Conservation (phyloP, 2,329 filamentous ascomycete species). For the Aspergillus eucalypticola region DNA sequence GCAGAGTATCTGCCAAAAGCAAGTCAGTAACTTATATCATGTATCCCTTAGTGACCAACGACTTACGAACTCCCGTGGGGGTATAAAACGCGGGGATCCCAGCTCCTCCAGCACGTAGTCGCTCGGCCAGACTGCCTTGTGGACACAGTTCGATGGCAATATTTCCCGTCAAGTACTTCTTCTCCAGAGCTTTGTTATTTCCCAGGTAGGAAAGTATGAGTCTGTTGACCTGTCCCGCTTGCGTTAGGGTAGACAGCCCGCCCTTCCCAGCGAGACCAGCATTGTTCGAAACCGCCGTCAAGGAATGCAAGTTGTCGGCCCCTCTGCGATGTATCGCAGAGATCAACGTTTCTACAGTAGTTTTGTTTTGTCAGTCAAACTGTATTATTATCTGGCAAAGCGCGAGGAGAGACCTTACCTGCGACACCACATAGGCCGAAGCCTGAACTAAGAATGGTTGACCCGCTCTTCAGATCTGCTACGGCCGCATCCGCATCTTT, state of each 20-base stretch:
- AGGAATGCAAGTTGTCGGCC: constrained; percentile 54
- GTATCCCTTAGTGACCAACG: not conserved
- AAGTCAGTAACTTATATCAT: not conserved
- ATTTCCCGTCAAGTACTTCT: constrained; percentile 72
- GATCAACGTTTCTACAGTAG: constrained; percentile 65
- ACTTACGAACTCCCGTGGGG: constrained; percentile 67
- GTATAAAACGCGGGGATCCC: constrained; percentile 82
- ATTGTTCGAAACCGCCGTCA: constrained; percentile 81
- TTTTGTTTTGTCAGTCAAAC: not conserved
- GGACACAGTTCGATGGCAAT: constrained; percentile 75
- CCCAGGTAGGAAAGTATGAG: constrained; percentile 76
- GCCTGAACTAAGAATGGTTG: constrained; percentile 71
- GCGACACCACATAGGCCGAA: constrained; percentile 81
- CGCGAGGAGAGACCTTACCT: constrained; percentile 44
- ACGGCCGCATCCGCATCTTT: constrained; percentile 65
- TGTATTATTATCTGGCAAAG: not conserved
- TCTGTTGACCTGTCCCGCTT: constrained; percentile 68
- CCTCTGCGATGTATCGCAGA: constrained; percentile 64
- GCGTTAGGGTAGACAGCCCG: constrained; percentile 68
- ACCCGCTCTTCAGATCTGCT: constrained; percentile 68
- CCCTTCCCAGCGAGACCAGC: constrained; percentile 69
- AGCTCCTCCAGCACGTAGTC: constrained; percentile 70
- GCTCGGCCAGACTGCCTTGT: constrained; percentile 56
- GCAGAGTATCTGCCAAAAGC: constrained; percentile 33
- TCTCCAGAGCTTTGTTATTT: constrained; percentile 74